These are phyloP conservation scores for Penicillium sp. DNA, from an alignment of 2,329 filamentous ascomycete species.

Conservation along the genomic window DNA sequence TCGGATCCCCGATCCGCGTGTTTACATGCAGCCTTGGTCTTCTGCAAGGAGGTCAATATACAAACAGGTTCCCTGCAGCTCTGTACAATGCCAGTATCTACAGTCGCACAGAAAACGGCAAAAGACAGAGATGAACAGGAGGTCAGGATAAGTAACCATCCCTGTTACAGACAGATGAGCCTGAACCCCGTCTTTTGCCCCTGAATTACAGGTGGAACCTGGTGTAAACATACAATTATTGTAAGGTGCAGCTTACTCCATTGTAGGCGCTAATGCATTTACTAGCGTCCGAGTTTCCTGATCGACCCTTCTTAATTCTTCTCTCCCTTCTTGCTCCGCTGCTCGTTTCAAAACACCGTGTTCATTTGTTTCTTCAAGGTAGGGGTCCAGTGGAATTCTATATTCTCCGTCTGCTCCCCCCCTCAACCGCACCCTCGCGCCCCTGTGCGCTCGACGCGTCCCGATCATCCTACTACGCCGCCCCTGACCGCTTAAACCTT, in stretches of 20 bases:
- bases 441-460: slow-evolving; percentile 9
- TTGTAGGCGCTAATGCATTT: slow-evolving; percentile 16
- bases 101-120: neutral
- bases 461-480: slow-evolving; percentile 13
- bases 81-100: neutral
- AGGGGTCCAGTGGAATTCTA: neutral
- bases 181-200: neutral
- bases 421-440: slow-evolving; percentile 2
- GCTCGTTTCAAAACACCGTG: slow-evolving; percentile 14
- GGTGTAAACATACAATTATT: neutral
- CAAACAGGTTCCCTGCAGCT: neutral
- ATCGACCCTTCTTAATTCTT: slow-evolving; percentile 15
- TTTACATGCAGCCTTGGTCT: neutral
- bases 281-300: slow-evolving; percentile 17
- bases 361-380: slow-evolving; percentile 4
- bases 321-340: slow-evolving; percentile 9
- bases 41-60: slow-evolving; percentile 2
- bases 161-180: slow-evolving; percentile 4
- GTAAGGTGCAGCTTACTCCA: slow-evolving; percentile 11
- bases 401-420: neutral
- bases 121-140: neutral
- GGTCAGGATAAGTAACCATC: slow-evolving; percentile 1
- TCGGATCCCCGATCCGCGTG: slow-evolving; percentile 4
- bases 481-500: slow-evolving; percentile 16
- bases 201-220: slow-evolving; percentile 4